Percentiles rank a stretch among this genome's conserved stretches.
These are phyloP conservation scores for Colletotrichum karsti DNA, from an alignment of 2,329 filamentous ascomycete species.

Conservation along the genomic window DNA sequence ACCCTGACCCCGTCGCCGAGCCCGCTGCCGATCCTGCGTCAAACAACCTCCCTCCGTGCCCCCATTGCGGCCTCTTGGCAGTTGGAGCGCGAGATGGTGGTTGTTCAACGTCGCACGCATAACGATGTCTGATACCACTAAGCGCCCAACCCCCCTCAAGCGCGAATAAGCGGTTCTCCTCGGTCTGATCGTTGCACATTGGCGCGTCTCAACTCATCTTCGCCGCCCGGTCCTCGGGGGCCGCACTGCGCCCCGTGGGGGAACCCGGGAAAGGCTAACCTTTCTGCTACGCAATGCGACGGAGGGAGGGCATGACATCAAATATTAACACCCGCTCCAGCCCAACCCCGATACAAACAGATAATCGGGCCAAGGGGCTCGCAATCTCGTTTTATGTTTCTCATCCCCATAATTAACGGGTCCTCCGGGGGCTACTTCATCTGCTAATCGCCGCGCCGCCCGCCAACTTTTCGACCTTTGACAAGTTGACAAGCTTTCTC, in stretches of 20 bases:
- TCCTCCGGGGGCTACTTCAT: slow-evolving; percentile 9
- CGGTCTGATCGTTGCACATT: slow-evolving; percentile 14
- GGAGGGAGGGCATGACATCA: background rate
- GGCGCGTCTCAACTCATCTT: slow-evolving; percentile 24
- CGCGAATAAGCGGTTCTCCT: background rate
- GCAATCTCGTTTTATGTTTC: slow-evolving; percentile 24
- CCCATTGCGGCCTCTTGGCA: background rate
- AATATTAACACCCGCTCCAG: background rate
- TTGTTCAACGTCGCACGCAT: slow-evolving; percentile 10
- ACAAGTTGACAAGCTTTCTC: slow-evolving; percentile 5
- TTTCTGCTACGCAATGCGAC: slow-evolving; percentile 2
- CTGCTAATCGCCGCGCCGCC: background rate
- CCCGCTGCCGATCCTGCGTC: background rate
- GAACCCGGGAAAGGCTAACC: slow-evolving; percentile 21
- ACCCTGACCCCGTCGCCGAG: slow-evolving; percentile 7
- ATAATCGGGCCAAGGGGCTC: background rate
- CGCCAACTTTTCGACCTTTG: background rate
- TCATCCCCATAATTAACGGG: slow-evolving; percentile 21
- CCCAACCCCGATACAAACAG: background rate
- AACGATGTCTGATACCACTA: background rate
- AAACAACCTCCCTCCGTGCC: background rate
- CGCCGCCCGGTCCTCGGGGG: slow-evolving; percentile 19
- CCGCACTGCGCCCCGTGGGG: slow-evolving; percentile 23
- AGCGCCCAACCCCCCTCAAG: slow-evolving; percentile 15
- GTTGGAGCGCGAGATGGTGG: background rate